phyloP scores from a whole-genome alignment of 2,329 filamentous ascomycete genomes.

The Fusarium heterosporum region DNA sequence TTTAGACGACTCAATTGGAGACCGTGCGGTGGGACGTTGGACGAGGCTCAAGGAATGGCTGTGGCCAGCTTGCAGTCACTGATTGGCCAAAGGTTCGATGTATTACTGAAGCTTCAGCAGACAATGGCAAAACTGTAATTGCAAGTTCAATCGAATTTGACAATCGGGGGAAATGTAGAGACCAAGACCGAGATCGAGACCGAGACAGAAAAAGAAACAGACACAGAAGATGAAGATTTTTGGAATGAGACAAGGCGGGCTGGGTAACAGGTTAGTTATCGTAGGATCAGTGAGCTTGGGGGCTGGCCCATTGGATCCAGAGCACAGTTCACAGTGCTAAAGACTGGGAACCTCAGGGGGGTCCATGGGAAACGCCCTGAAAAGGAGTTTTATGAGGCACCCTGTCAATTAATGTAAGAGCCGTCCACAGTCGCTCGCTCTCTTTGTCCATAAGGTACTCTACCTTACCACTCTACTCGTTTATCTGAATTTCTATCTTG shows the following conservation, averaged over 20 bases:
- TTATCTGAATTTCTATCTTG: slow-evolving; percentile 2
- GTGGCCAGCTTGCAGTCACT: slow-evolving; percentile 46
- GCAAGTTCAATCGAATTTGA: background rate
- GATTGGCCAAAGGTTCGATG: slow-evolving; percentile 40
- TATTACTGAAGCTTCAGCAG: slow-evolving; percentile 1
- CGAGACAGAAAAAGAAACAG: too few species aligned
- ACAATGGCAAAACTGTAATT: background rate
- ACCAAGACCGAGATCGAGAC: background rate
- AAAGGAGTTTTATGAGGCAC: slow-evolving; percentile 13
- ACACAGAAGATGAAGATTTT: slow-evolving; percentile 1
- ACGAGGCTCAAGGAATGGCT: slow-evolving; percentile 43
- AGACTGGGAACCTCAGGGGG: slow-evolving; percentile 13
- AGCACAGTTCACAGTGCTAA: slow-evolving; percentile 33
- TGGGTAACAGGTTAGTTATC: background rate
- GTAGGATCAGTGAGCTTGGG: background rate
- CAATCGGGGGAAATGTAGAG: background rate
- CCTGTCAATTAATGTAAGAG: slow-evolving; percentile 20
- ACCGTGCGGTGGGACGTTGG: slow-evolving; percentile 43
- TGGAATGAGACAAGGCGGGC: slow-evolving; percentile 10
- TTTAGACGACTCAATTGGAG: slow-evolving; percentile 28
- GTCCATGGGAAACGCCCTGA: background rate
- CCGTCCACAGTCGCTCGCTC: slow-evolving; percentile 31
- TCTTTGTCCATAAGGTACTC: too few species aligned
- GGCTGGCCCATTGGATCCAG: slow-evolving; percentile 26
- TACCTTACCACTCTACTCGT: background rate